Percentiles rank a stretch among this genome's conserved stretches.
These are phyloP conservation scores for Cylindrodendrum hubeiense DNA, from an alignment of 2,329 filamentous ascomycete species.

Conservation along the genomic window DNA sequence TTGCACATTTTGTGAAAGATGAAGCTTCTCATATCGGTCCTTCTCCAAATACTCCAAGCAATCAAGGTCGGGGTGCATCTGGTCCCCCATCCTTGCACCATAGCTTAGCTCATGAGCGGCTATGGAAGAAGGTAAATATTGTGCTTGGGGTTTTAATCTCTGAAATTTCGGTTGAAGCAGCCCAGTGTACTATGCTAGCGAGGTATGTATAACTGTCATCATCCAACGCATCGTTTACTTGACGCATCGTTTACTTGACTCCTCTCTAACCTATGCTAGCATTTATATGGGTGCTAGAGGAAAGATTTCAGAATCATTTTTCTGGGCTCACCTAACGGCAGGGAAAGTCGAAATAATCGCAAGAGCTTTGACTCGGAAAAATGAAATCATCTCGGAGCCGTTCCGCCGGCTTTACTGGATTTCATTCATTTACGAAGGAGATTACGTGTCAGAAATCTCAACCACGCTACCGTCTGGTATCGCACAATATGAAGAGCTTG, in stretches of 20 bases:
- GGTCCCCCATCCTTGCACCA: too few relatives aligned
- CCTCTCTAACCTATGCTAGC: not conserved
- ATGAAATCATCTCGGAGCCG: not conserved
- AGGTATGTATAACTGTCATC: too few relatives aligned
- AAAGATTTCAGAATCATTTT: constrained; percentile 36
- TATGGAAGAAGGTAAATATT: constrained; percentile 44
- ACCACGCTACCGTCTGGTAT: constrained; percentile 45
- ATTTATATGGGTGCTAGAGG: constrained; percentile 30
- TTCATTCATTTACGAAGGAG: constrained; percentile 46
- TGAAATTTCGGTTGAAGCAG: constrained; percentile 28
- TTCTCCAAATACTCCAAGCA: not conserved
- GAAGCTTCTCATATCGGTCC: not conserved
- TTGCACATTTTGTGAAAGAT: constrained; percentile 3
- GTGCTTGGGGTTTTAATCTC: constrained; percentile 28
- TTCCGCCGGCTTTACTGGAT: constrained; percentile 47
- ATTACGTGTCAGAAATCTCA: constrained; percentile 47
- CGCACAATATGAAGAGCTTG: constrained; percentile 43
- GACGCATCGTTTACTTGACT: not conserved
- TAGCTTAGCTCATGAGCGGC: too few relatives aligned
- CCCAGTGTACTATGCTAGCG: constrained; percentile 42
- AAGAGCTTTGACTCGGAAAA: constrained; percentile 1
- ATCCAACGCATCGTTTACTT: constrained; percentile 3
- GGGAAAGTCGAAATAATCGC: constrained; percentile 42
- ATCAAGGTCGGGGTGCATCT: too few relatives aligned
- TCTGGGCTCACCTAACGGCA: constrained; percentile 39